These are phyloP conservation scores for Talaromyces adpressus DNA, from an alignment of 495 filamentous ascomycete genomes.

Conservation along the genomic window DNA sequence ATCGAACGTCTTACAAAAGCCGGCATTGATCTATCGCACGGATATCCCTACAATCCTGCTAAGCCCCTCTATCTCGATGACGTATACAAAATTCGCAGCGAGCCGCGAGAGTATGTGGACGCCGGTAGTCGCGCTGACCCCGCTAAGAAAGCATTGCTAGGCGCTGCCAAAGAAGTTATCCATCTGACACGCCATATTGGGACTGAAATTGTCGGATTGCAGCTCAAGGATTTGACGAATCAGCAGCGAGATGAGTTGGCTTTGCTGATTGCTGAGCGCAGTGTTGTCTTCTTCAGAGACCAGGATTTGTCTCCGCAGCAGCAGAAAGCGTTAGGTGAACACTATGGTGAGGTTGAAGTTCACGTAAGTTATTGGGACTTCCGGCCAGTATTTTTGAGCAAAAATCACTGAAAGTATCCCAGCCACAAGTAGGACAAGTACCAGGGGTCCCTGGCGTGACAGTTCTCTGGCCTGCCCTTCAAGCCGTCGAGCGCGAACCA, in stretches of 20 bases:
- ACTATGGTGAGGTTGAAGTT: slow-evolving; percentile 59
- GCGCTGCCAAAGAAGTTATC: slow-evolving; percentile 59
- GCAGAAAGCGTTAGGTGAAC: slow-evolving; percentile 59
- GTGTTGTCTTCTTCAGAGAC: slow-evolving; percentile 70
- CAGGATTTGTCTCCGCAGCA: slow-evolving; percentile 65
- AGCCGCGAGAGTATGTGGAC: slow-evolving; percentile 51
- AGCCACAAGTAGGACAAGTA: slow-evolving; percentile 66
- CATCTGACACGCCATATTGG: slow-evolving; percentile 61
- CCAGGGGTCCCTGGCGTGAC: slow-evolving; percentile 58
- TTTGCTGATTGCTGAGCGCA: slow-evolving; percentile 62
- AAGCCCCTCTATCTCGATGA: slow-evolving; percentile 61
- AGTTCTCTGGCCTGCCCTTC: slow-evolving; percentile 62
- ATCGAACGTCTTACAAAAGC: slow-evolving; percentile 53
- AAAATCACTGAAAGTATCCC: neutral
- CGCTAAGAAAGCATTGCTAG: slow-evolving; percentile 56
- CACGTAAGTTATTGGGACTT: too few relatives aligned
- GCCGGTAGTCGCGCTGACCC: slow-evolving; percentile 60
- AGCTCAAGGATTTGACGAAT: slow-evolving; percentile 60
- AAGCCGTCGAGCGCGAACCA: slow-evolving; percentile 45
- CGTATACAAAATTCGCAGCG: slow-evolving; percentile 53
- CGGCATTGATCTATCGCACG: slow-evolving; percentile 55
- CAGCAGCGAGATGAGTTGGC: slow-evolving; percentile 67
- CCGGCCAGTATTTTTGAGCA: too few relatives aligned
- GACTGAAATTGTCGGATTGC: slow-evolving; percentile 63
- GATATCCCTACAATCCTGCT: slow-evolving; percentile 61